phyloP scores from a whole-genome alignment of 805 yeast species.

The Candida schatavii region DNA sequence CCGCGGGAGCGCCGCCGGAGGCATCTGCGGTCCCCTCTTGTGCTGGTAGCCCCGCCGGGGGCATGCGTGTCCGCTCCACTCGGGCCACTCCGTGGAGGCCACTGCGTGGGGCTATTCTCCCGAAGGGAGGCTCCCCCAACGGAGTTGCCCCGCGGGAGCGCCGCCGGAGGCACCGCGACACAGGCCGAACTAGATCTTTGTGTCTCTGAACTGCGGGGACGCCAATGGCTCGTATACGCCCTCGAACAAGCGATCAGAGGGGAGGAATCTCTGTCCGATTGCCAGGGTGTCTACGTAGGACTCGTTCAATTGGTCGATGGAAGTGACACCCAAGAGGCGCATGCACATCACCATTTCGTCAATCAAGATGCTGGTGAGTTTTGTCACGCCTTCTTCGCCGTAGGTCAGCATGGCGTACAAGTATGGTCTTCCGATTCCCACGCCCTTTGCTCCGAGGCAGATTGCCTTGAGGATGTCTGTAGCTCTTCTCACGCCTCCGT shows the following conservation, averaged over 20 bases:
- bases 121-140: no score
- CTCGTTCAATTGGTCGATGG: constrained; percentile 52
- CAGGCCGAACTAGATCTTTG: constrained; percentile 20
- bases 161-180: no score
- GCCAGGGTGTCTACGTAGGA: constrained; percentile 57
- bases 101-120: no score
- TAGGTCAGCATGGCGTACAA: constrained; percentile 59
- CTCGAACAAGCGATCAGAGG: constrained; percentile 55
- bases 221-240: constrained; percentile 56
- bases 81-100: no score
- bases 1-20: no score
- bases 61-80: no score
- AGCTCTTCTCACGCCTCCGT: constrained; percentile 70
- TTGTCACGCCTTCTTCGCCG: constrained; percentile 61
- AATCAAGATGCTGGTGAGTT: constrained; percentile 60
- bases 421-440: constrained; percentile 66
- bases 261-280: constrained; percentile 41
- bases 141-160: no score
- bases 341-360: constrained; percentile 63
- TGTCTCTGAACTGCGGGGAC: constrained; percentile 47
- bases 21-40: no score
- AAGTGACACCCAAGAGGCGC: constrained; percentile 61
- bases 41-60: no score
- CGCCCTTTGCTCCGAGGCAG: constrained; percentile 67
- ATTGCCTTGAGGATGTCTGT: constrained; percentile 63